Conservation (phyloP, 768 basidiomycete genomes). For the Agaricus sinodeliciosus region DNA sequence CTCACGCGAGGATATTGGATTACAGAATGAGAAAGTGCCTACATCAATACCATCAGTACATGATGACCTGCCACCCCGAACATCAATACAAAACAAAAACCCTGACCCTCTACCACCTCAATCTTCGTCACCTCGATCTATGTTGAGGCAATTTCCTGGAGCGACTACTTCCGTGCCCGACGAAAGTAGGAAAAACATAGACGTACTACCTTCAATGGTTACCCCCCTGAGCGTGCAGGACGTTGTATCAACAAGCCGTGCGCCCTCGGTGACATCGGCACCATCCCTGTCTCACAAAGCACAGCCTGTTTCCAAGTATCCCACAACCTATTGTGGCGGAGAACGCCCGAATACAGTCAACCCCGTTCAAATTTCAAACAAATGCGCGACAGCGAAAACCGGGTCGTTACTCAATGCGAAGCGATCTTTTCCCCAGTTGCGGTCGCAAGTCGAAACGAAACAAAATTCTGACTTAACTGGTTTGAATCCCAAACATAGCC, state of each 20-base stretch:
- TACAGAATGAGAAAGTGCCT: background rate
- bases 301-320: constrained; percentile 4
- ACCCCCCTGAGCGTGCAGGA: background rate
- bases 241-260: background rate
- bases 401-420: constrained; percentile 9
- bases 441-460: constrained; percentile 2
- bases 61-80: constrained; percentile 4
- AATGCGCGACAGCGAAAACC: background rate
- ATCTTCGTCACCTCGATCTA: constrained; percentile 2
- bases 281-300: background rate
- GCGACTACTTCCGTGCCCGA: background rate
- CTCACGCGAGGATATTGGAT: background rate
- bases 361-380: background rate
- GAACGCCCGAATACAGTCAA: constrained; percentile 1
- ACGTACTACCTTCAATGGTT: background rate
- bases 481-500: background rate
- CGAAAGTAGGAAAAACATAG: background rate
- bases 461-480: background rate
- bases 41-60: background rate
- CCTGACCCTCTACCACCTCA: constrained; percentile 1
- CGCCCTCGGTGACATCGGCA: background rate
- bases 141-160: background rate
- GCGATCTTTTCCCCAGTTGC: constrained; percentile 8
- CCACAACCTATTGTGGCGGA: background rate
- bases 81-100: constrained; percentile 2